phyloP scores from a whole-genome alignment of 2,329 filamentous ascomycete genomes.

The Aureobasidium musti region DNA sequence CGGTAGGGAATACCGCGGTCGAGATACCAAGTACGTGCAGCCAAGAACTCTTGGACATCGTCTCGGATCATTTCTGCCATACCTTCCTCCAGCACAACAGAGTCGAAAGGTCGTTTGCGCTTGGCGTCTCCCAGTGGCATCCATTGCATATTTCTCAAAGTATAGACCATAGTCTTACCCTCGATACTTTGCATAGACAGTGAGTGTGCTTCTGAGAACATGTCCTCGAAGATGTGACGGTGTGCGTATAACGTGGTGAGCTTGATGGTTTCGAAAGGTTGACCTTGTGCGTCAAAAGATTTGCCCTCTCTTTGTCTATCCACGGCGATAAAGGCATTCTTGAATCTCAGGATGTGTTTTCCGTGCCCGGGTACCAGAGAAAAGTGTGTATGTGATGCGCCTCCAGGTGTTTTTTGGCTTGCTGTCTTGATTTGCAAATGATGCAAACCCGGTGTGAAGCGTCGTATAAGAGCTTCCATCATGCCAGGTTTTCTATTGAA shows the following conservation, averaged over 20 bases:
- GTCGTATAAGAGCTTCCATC: constrained; percentile 57
- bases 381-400: constrained; percentile 76
- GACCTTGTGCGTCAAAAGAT: constrained; percentile 75
- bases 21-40: constrained; percentile 81
- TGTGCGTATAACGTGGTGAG: constrained; percentile 89
- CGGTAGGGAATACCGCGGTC: constrained; percentile 94
- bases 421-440: constrained; percentile 67
- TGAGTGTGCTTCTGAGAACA: constrained; percentile 83
- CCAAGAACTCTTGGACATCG: constrained; percentile 81
- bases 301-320: constrained; percentile 80
- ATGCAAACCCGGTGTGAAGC: constrained; percentile 62
- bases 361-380: constrained; percentile 89
- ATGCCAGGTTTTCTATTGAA: constrained; percentile 41
- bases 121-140: constrained; percentile 78
- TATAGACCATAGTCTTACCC: constrained; percentile 92
- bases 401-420: constrained; percentile 63
- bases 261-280: constrained; percentile 91
- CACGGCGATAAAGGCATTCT: constrained; percentile 83
- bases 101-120: constrained; percentile 81
- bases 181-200: constrained; percentile 79
- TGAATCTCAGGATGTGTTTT: constrained; percentile 82
- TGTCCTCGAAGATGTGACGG: constrained; percentile 82
- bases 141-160: constrained; percentile 83
- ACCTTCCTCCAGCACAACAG: constrained; percentile 81
- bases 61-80: constrained; percentile 77